phyloP scores from a whole-genome alignment of 768 basidiomycete genomes.

The Trametes sanguinea region DNA sequence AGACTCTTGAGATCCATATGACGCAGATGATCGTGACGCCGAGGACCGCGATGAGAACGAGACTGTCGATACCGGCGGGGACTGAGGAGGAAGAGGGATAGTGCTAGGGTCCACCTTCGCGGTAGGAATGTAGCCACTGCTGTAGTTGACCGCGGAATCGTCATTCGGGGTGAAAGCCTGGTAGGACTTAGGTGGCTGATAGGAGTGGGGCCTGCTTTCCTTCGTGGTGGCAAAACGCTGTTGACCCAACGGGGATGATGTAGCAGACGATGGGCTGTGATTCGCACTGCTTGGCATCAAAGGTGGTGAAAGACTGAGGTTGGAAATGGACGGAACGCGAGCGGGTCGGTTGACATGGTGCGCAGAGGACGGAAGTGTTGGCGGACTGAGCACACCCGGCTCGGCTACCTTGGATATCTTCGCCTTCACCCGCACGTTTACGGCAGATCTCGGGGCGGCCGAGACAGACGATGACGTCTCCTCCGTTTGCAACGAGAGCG shows the following conservation, averaged over 20 bases:
- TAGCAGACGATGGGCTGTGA: conserved; percentile 20
- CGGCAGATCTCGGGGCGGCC: conserved; percentile 9
- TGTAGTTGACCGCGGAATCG: conserved; percentile 31
- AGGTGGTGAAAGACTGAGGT: conserved; percentile 30
- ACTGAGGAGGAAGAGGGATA: conserved; percentile 66
- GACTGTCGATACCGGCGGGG: conserved; percentile 69
- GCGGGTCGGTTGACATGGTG: conserved; percentile 30
- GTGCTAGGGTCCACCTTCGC: conserved; percentile 55
- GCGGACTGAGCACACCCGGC: conserved; percentile 27
- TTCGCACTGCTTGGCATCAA: conserved; percentile 24
- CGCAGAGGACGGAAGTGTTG: conserved; percentile 25
- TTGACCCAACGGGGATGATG: conserved; percentile 23
- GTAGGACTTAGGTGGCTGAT: conserved; percentile 24
- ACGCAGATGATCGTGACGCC: conserved; percentile 53
- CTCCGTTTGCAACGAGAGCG: conserved; percentile 23
- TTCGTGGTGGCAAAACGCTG: conserved; percentile 29
- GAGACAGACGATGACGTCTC: conserved; percentile 22
- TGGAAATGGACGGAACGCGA: conserved; percentile 36
- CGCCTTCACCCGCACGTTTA: conserved; percentile 51
- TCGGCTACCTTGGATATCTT: conserved; percentile 58
- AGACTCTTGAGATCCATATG: conserved; percentile 41
- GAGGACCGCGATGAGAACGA: conserved; percentile 83
- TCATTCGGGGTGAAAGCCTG: conserved; percentile 24
- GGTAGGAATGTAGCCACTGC: conserved; percentile 16
- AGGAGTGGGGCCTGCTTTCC: conserved; percentile 20